phyloP scores from a whole-genome alignment of 495 filamentous ascomycete species.

The Zalerion maritima region DNA sequence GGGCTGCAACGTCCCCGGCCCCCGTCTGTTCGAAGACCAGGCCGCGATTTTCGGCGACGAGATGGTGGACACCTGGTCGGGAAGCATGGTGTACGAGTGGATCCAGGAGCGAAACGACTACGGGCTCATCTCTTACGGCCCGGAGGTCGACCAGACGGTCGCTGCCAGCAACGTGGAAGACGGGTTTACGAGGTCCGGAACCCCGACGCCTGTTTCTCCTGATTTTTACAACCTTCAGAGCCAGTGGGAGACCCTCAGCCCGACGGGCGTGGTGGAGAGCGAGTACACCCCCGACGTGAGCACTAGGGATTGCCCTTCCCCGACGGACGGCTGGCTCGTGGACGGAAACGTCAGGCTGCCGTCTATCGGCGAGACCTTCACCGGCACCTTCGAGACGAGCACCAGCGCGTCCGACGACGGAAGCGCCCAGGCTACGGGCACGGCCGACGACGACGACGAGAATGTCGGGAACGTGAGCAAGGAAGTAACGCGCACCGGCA shows the following conservation, averaged over 20 bases:
- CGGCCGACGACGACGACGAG: conserved; percentile 6
- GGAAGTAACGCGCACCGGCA: conserved; percentile 21
- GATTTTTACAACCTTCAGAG: conserved; percentile 66
- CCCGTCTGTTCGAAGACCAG: conserved; percentile 66
- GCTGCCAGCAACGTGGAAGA: conserved; percentile 39
- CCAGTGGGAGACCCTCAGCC: conserved; percentile 60
- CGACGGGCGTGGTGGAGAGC: conserved; percentile 48
- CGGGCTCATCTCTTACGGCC: conserved; percentile 69
- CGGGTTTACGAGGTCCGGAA: conserved; percentile 56
- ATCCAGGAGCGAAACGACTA: conserved; percentile 76
- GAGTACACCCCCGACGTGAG: conserved; percentile 48
- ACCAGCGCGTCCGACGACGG: conserved; percentile 1
- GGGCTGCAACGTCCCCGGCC: conserved; percentile 52
- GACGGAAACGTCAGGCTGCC: conserved; percentile 54
- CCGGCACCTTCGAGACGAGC: conserved; percentile 8
- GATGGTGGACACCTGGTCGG: conserved; percentile 67
- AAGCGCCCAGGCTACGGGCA: conserved; percentile 6
- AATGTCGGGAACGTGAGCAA: conserved; percentile 12
- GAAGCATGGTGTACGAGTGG: conserved; percentile 82
- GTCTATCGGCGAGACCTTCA: conserved; percentile 43
- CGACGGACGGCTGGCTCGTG: conserved; percentile 57
- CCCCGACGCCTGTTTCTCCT: conserved; percentile 56
- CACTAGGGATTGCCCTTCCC: conserved; percentile 56
- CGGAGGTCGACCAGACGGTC: conserved; percentile 28
- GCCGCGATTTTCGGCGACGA: conserved; percentile 54